These are phyloP conservation scores for Trametes punicea DNA, from an alignment of 768 basidiomycete genomes.

Conservation along the genomic window DNA sequence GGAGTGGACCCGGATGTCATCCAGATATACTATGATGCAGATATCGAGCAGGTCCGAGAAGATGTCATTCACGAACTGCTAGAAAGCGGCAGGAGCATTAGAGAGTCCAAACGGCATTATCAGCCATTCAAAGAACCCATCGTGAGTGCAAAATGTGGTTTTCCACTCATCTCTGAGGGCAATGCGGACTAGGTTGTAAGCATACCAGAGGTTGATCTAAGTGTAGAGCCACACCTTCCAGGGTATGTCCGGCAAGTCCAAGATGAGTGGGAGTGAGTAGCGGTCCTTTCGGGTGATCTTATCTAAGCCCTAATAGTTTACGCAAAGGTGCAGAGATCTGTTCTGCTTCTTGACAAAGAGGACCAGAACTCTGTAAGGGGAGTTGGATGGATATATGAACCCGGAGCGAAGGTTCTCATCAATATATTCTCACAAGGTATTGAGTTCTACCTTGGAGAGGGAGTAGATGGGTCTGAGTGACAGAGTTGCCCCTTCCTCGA, in stretches of 20 bases:
- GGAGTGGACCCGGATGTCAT: constrained; percentile 17
- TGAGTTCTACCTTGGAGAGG: background rate
- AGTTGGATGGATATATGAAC: too few species aligned
- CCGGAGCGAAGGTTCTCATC: too few species aligned
- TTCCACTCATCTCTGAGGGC: constrained; percentile 31
- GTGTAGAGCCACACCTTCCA: constrained; percentile 27
- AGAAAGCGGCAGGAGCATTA: constrained; percentile 27
- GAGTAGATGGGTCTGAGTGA: background rate
- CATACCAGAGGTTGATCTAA: constrained; percentile 36
- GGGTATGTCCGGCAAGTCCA: constrained; percentile 26
- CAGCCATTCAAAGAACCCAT: constrained; percentile 31
- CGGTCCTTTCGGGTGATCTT: too few species aligned
- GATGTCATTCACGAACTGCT: constrained; percentile 26
- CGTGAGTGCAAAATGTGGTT: constrained; percentile 33
- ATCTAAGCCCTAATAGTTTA: background rate
- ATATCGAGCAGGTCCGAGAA: constrained; percentile 7
- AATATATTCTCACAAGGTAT: background rate
- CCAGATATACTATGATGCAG: constrained; percentile 9
- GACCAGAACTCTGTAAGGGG: too few species aligned
- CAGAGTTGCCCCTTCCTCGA: background rate
- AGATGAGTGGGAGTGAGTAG: constrained; percentile 29
- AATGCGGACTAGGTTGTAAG: constrained; percentile 38
- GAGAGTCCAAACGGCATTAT: constrained; percentile 30
- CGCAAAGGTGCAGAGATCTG: background rate
- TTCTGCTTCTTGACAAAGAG: background rate